Evolutionary conservation across 2,329 filamentous ascomycete species (phyloP).

Genomic region (Basipetospora chlamydospora): DNA sequence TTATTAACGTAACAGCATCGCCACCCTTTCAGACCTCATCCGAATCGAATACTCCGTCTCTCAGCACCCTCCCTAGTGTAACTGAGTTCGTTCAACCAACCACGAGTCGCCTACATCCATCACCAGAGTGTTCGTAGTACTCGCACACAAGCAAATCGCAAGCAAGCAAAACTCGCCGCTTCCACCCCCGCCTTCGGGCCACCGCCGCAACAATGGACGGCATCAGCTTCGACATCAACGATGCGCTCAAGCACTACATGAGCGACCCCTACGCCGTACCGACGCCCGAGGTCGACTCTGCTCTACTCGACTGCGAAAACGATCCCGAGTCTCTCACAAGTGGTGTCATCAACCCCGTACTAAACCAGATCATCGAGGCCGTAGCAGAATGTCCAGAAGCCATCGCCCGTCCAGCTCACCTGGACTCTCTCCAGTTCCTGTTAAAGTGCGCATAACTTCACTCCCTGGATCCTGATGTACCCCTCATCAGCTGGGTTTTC

Average conservation of each 20-base stretch:
- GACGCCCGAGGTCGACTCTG: conserved; percentile 71
- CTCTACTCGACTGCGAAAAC: conserved; percentile 81
- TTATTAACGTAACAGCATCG: too few species aligned
- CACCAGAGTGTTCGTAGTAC: too few species aligned
- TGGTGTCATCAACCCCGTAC: conserved; percentile 64
- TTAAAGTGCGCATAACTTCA: conserved; percentile 92
- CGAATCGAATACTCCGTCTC: too few species aligned
- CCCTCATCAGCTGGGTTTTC: too few species aligned
- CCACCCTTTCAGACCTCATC: too few species aligned
- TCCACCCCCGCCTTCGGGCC: background rate
- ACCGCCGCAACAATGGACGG: conserved; percentile 44
- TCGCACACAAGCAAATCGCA: too few species aligned
- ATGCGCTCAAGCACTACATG: conserved; percentile 92
- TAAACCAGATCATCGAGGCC: conserved; percentile 86
- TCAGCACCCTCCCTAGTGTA: too few species aligned
- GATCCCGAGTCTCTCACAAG: conserved; percentile 73
- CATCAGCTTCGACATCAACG: conserved; percentile 87
- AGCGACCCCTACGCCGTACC: conserved; percentile 74
- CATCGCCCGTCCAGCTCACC: conserved; percentile 60
- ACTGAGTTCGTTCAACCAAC: too few species aligned
- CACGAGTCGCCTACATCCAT: too few species aligned
- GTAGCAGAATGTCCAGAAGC: conserved; percentile 86
- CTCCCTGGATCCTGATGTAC: too few species aligned
- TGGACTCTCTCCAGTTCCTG: conserved; percentile 90
- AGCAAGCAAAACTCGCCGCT: background rate